Percentiles rank a stretch among this genome's conserved stretches.
Evolutionary conservation across 192 early-diverging fungal species (phyloP).

Genomic region (Umbelopsis isabellina): DNA sequence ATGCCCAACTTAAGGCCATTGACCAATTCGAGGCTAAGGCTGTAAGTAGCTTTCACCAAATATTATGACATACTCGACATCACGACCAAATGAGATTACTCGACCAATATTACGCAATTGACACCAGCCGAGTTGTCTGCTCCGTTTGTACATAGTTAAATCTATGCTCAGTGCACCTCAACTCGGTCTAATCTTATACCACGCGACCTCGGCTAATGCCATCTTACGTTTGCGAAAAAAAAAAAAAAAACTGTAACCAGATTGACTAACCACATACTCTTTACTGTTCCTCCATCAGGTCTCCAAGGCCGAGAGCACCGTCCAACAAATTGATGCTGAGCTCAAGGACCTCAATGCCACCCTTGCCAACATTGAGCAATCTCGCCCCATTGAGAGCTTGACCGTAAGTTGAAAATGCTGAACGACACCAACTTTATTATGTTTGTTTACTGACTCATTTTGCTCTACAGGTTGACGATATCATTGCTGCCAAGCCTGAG

Average conservation of each 20-base stretch:
- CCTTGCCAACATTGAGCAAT: conserved; percentile 89
- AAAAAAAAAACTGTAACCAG: background rate
- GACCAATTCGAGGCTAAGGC: conserved; percentile 79
- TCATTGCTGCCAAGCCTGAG: conserved; percentile 91
- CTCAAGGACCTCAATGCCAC: conserved; percentile 87
- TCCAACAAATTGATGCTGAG: conserved; percentile 82
- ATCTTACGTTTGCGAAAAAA: background rate
- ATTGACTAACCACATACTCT: too few species aligned
- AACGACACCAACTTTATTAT: background rate
- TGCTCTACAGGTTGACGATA: conserved; percentile 80
- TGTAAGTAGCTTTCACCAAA: conserved; percentile 46
- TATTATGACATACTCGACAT: background rate
- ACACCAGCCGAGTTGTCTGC: background rate
- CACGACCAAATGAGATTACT: background rate
- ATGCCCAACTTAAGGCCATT: conserved; percentile 83
- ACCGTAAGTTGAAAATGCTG: conserved; percentile 62
- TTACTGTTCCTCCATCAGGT: conserved; percentile 54
- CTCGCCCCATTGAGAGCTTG: conserved; percentile 92
- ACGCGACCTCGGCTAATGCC: background rate
- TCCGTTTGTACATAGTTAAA: too few species aligned
- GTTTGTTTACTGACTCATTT: conserved; percentile 13
- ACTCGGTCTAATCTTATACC: too few species aligned
- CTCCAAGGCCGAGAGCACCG: conserved; percentile 81
- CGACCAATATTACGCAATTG: background rate
- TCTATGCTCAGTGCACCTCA: too few species aligned